Base-by-base conservation (phyloP, 2,329 filamentous ascomycete genomes). In the Coniochaeta hoffmannii region DNA sequence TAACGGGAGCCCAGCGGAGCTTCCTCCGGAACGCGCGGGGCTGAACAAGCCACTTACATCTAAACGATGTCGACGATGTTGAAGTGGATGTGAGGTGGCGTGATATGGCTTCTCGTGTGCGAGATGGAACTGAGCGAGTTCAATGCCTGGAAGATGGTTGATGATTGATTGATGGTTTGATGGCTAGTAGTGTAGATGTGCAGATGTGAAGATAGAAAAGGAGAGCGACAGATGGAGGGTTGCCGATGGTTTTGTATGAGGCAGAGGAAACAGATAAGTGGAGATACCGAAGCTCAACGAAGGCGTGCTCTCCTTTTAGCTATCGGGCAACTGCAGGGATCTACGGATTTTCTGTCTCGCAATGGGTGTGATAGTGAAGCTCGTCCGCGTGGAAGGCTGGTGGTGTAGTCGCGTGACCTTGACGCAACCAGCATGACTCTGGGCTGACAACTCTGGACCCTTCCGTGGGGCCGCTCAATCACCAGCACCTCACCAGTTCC, bases 371-470 rank as follows among this genome's bases (percentile, higher is more conserved):
- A 28, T 19, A 46, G 2, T 10, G 28, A 5, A 22, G 49, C 28
- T 51, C 49, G 28, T 19, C 31, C n/a, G 49, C 10, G 12, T 50
- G 46, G 46, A 12, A 31, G 49, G 30, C 28, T 19, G n/a, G 49
- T n/a, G 52, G 56, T 58, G 49, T n/a, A 54, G 56, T 58, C 56
- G 56, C 56, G 56, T 58, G 56, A 58, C 56, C 51, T 32, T 58
- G 53, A 58, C 54, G 56, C 51, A 56, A 58, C 30, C 24, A 44
- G 17, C 19, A 26, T 53, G 31, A 36, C 32, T 53, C 50, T 56
- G 55, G 46, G 46, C 55, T 56, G 55, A 56, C 51, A 46, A 44
- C 49, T 51, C 49, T 50, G 26, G 46, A 50, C 46, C 46, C 14
- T 50, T 51, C 49, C 26, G 31, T 51, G 49, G 49, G 32, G 46